phyloP scores from a whole-genome alignment of 2,329 filamentous ascomycete species.

The Phaeoacremonium minimum region DNA sequence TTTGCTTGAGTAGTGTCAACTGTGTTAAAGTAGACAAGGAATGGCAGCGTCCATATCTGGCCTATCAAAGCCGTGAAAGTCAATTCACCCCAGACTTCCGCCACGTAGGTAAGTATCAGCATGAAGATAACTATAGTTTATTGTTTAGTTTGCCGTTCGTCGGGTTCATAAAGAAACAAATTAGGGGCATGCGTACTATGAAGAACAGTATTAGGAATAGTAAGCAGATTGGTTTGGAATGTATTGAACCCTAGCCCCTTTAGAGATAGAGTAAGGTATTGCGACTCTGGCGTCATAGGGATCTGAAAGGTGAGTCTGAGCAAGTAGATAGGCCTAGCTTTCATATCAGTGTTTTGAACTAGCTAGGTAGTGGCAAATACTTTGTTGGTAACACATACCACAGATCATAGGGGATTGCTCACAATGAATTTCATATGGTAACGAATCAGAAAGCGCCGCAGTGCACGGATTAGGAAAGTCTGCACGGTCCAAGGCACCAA shows the following conservation, averaged over 20 bases:
- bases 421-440: no score
- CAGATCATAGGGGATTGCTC: conserved; percentile 39
- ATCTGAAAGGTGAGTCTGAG: conserved; percentile 51
- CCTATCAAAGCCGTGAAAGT: conserved; percentile 41
- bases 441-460: no score
- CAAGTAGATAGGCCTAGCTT: conserved; percentile 48
- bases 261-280: conserved; percentile 57
- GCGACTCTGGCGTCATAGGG: conserved; percentile 40
- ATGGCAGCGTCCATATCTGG: conserved; percentile 58
- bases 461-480: no score
- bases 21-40: conserved; percentile 45
- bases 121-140: conserved; percentile 25
- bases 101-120: conserved; percentile 29
- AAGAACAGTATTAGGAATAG: conserved; percentile 46
- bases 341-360: no score
- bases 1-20: conserved; percentile 29
- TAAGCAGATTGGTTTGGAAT: conserved; percentile 59
- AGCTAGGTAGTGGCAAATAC: no score
- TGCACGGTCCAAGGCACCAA: no score
- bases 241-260: conserved; percentile 53
- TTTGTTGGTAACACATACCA: no score
- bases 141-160: no score
- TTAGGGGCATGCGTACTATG: conserved; percentile 21
- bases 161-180: no score
- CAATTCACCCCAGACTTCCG: conserved; percentile 43